phyloP scores from a whole-genome alignment of 345 rosid species.

The Abelmoschus esculentus region DNA sequence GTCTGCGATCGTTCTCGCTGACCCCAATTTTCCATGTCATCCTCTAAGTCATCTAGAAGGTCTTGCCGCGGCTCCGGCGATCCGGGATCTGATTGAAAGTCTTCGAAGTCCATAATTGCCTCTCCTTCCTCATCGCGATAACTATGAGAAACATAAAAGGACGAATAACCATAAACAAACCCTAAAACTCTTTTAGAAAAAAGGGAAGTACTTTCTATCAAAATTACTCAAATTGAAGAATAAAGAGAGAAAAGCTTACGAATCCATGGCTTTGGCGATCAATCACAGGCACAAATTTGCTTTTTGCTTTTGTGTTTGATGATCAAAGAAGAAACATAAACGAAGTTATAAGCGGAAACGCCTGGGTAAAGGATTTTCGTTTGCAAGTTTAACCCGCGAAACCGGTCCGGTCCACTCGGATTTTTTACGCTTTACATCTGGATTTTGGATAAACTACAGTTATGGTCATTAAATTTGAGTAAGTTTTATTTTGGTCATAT shows the following conservation, averaged over 20 bases:
- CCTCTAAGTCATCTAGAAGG: too few relatives aligned
- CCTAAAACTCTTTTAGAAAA: too few relatives aligned
- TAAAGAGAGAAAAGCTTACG: neutral
- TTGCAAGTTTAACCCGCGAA: neutral
- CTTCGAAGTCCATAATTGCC: too few relatives aligned
- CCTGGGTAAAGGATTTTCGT: neutral
- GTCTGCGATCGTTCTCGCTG: too few relatives aligned
- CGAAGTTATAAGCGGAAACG: neutral
- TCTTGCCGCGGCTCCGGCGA: too few relatives aligned
- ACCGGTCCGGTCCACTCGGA: neutral
- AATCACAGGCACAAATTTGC: neutral
- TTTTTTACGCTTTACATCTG: neutral
- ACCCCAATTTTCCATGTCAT: too few relatives aligned
- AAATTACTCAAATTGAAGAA: neutral
- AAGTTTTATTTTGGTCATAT: too few relatives aligned
- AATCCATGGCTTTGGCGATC: neutral
- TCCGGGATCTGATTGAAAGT: too few relatives aligned
- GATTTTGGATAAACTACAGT: conserved; percentile 2
- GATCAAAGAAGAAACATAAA: neutral
- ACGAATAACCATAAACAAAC: too few relatives aligned
- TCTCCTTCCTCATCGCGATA: too few relatives aligned
- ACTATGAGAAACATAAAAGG: too few relatives aligned
- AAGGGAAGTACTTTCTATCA: neutral
- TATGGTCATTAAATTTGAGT: too few relatives aligned
- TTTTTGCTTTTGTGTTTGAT: neutral